These are phyloP conservation scores for Hymenoscyphus fructigenus DNA, from an alignment of 2,329 filamentous ascomycete species.

Conservation along the genomic window DNA sequence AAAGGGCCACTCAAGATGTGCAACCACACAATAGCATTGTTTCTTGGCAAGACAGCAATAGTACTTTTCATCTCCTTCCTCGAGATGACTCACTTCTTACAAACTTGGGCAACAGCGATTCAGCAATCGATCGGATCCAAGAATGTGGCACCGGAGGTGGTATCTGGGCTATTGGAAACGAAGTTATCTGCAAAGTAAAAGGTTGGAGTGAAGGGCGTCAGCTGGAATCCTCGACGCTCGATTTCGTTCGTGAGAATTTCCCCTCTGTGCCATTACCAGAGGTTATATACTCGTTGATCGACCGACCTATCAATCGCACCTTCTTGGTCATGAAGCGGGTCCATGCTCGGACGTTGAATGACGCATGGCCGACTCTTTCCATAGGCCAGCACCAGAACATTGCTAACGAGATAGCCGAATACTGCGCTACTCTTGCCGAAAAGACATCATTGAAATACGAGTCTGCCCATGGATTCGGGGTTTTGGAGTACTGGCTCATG, in stretches of 20 bases:
- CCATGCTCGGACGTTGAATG: conserved; percentile 12
- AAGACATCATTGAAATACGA: conserved; percentile 10
- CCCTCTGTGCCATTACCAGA: conserved; percentile 17
- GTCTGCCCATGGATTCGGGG: conserved; percentile 4
- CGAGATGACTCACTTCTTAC: no score
- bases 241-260: conserved; percentile 12
- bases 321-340: conserved; percentile 22
- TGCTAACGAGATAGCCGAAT: conserved; percentile 4
- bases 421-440: conserved; percentile 6
- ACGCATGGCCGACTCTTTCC: conserved; percentile 12
- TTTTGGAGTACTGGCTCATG: conserved; percentile 10
- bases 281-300: conserved; percentile 17
- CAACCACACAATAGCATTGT: no score
- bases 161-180: conserved; percentile 14
- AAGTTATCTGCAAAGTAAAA: conserved; percentile 21
- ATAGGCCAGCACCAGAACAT: neutral
- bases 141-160: conserved; percentile 8
- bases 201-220: conserved; percentile 17
- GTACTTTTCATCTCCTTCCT: no score
- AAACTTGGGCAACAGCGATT: no score
- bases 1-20: no score
- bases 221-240: conserved; percentile 15
- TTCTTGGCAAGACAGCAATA: no score
- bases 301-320: conserved; percentile 10
- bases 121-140: conserved; percentile 1